Percentiles rank a stretch among this genome's conserved stretches.
phyloP scores from a whole-genome alignment of 83 land plant species.

The Thuja plicata region DNA sequence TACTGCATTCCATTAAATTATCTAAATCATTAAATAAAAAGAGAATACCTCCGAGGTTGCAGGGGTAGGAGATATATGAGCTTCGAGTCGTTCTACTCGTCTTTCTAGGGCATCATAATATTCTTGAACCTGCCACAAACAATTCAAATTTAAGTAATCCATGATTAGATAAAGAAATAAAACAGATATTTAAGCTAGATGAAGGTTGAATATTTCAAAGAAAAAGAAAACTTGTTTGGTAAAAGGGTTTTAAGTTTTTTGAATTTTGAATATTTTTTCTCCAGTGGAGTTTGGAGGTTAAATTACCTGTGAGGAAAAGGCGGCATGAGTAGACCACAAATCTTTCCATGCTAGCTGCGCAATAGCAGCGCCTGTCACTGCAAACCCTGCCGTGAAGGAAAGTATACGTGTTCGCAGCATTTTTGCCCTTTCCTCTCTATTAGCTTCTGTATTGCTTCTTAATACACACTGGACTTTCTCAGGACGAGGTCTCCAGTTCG shows the following conservation, averaged over 20 bases:
- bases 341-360: slow-evolving; percentile 3
- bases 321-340: slow-evolving; percentile 1
- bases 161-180: neutral
- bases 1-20: neutral
- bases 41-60: neutral
- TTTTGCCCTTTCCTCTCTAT: neutral
- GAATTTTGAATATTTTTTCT: no score
- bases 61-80: neutral
- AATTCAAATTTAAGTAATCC: neutral
- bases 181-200: neutral
- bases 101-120: slow-evolving; percentile 7
- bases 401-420: slow-evolving; percentile 4
- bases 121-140: neutral
- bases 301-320: neutral
- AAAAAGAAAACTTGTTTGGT: no score
- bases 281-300: neutral
- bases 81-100: neutral
- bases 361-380: neutral
- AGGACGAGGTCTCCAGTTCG: no score
- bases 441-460: neutral
- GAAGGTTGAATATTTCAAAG: neutral
- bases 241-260: no score
- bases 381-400: neutral
- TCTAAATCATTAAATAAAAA: neutral
- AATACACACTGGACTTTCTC: neutral